Percentiles rank a stretch among this genome's conserved stretches.
Evolutionary conservation across 192 early-diverging fungal species (phyloP).

Genomic region (Coemansia sp.): DNA sequence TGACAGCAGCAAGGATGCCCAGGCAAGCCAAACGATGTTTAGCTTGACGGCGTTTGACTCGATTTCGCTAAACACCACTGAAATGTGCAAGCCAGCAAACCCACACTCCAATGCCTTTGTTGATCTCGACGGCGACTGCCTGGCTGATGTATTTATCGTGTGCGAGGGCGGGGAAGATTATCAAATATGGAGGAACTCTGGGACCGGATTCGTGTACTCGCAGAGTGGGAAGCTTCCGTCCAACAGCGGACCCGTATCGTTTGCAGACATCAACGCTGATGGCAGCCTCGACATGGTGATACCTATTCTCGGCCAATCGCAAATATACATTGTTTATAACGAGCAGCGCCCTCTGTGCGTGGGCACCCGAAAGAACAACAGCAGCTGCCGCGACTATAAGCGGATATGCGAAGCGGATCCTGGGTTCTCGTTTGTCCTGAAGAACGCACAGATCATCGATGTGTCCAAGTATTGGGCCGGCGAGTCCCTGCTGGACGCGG

Average conservation of each 20-base stretch:
- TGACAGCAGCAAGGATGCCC: conserved; percentile 62
- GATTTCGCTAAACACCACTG: conserved; percentile 12
- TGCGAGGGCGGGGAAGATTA: conserved; percentile 65
- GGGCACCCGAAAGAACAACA: conserved; percentile 44
- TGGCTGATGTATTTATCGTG: conserved; percentile 74
- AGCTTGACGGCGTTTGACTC: conserved; percentile 10
- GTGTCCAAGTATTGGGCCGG: conserved; percentile 45
- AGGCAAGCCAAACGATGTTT: conserved; percentile 12
- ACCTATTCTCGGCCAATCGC: conserved; percentile 60
- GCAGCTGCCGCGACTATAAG: conserved; percentile 62
- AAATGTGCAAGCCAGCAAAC: conserved; percentile 66
- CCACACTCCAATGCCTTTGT: conserved; percentile 95
- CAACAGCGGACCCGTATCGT: conserved; percentile 74
- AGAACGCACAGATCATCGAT: conserved; percentile 32
- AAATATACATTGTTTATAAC: conserved; percentile 81
- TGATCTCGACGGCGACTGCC: conserved; percentile 91
- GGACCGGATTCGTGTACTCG: conserved; percentile 66
- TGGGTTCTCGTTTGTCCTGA: conserved; percentile 55
- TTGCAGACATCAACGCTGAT: conserved; percentile 95
- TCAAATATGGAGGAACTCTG: conserved; percentile 78
- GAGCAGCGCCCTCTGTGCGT: conserved; percentile 79
- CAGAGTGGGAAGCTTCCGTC: conserved; percentile 63
- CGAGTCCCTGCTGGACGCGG: conserved; percentile 50
- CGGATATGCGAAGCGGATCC: conserved; percentile 77
- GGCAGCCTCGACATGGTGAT: conserved; percentile 87